Conservation (phyloP, 2,329 filamentous ascomycete species). For the Trichoderma semiorbis region DNA sequence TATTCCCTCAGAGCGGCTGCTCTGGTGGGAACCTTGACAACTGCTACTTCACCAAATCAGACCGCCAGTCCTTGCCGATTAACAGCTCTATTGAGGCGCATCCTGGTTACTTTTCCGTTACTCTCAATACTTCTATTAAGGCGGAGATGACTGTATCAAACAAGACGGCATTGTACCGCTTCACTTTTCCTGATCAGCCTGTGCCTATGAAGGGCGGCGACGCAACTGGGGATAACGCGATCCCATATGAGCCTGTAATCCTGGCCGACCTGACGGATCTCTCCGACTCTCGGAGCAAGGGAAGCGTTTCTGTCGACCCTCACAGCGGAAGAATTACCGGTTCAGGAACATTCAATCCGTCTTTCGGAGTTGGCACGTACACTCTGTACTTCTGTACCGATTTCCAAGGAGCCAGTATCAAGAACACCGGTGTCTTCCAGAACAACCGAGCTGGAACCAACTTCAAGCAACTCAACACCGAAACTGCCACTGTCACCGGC, state of each 20-base stretch:
- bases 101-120: constrained; percentile 59
- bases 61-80: constrained; percentile 46
- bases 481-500: constrained; percentile 26
- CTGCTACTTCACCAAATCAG: constrained; percentile 50
- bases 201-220: constrained; percentile 18
- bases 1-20: constrained; percentile 48
- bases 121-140: constrained; percentile 51
- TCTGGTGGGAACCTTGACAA: constrained; percentile 40
- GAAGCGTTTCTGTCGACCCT: constrained; percentile 32
- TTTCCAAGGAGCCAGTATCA: constrained; percentile 49
- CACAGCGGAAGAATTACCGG: constrained; percentile 55
- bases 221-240: background rate
- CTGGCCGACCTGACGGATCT: constrained; percentile 59
- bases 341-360: constrained; percentile 55
- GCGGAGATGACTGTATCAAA: constrained; percentile 61
- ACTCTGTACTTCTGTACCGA: constrained; percentile 58
- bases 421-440: constrained; percentile 56
- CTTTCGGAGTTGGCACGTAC: constrained; percentile 59
- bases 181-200: constrained; percentile 47
- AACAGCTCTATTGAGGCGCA: constrained; percentile 49
- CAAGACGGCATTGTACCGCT: constrained; percentile 58
- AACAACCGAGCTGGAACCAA: constrained; percentile 48
- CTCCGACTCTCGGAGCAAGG: constrained; percentile 26
- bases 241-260: constrained; percentile 44
- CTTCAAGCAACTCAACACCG: constrained; percentile 36